Conservation (phyloP, 768 basidiomycete genomes). For the Rhodotorula diobovata region DNA sequence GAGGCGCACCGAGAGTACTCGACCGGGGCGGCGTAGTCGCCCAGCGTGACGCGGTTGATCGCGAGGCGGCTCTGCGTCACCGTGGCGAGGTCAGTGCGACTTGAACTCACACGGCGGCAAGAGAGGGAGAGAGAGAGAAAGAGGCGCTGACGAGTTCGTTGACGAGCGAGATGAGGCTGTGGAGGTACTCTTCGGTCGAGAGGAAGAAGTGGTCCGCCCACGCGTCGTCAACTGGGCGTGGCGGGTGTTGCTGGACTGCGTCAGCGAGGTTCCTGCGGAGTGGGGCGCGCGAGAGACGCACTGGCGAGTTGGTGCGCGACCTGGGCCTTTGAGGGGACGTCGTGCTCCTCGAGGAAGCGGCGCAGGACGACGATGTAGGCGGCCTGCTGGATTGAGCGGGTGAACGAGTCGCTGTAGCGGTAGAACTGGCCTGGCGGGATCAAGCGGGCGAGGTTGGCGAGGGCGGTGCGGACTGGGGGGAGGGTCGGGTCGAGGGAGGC, state of each 20-base stretch:
- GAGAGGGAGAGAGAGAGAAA: too few relatives aligned
- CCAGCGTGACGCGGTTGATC: constrained; percentile 47
- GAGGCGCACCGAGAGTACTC: constrained; percentile 44
- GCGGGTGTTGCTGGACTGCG: background rate
- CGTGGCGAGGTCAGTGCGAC: background rate
- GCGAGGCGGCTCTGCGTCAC: constrained; percentile 40
- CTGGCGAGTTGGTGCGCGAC: constrained; percentile 46
- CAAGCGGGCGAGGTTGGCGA: constrained; percentile 41
- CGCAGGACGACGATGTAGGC: constrained; percentile 46
- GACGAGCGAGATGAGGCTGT: constrained; percentile 49
- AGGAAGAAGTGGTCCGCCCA: constrained; percentile 46
- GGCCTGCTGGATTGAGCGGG: constrained; percentile 37
- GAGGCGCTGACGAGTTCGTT: constrained; percentile 47
- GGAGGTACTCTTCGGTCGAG: constrained; percentile 51
- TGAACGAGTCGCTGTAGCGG: constrained; percentile 42
- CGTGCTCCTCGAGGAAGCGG: constrained; percentile 47
- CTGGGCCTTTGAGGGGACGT: constrained; percentile 44
- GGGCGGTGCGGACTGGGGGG: constrained; percentile 7
- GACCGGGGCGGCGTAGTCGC: constrained; percentile 48
- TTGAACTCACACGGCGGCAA: background rate
- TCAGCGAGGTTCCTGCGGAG: background rate
- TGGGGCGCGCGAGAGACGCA: constrained; percentile 37
- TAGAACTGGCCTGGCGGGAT: constrained; percentile 48
- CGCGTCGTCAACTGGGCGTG: constrained; percentile 43
- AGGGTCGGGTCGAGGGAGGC: constrained; percentile 35